A percentile compares a stretch with the other conserved stretches of the same genome.
These are phyloP conservation scores for Lepidium sativum DNA, from an alignment of 345 rosid species.

Conservation along the genomic window DNA sequence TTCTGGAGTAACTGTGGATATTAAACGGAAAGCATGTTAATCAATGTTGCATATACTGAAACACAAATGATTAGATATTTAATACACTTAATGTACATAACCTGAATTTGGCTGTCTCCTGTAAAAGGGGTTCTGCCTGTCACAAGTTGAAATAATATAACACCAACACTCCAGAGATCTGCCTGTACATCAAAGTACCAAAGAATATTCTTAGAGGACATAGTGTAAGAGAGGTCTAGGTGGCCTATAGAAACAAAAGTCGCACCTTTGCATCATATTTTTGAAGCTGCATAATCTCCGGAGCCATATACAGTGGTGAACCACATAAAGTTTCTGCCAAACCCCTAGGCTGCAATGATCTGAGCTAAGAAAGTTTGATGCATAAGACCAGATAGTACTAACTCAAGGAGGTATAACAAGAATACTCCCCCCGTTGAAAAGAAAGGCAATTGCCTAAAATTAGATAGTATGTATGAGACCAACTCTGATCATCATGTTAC, in stretches of 20 bases:
- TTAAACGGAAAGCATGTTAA: conserved; percentile 9
- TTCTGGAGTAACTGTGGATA: conserved; percentile 81
- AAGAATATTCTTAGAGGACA: conserved; percentile 34
- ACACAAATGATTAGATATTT: background rate
- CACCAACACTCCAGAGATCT: conserved; percentile 99
- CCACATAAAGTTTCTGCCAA: conserved; percentile 99
- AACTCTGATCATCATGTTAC: conserved; percentile 9
- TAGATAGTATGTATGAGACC: background rate
- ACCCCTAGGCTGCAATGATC: conserved; percentile 89
- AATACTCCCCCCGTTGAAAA: background rate
- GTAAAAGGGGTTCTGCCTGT: conserved; percentile 93
- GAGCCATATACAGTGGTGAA: conserved; percentile 99
- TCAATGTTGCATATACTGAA: background rate
- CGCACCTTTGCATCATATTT: conserved; percentile 97
- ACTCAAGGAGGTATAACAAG: too few relatives aligned
- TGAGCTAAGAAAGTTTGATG: conserved; percentile 31
- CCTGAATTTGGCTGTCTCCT: conserved; percentile 92
- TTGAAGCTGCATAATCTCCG: conserved; percentile 98
- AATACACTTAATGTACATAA: conserved; percentile 19
- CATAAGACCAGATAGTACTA: conserved; percentile 7
- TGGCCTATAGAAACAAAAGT: conserved; percentile 6
- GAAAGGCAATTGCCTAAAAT: conserved; percentile 2
- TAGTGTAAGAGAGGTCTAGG: conserved; percentile 4
- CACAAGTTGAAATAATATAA: conserved; percentile 91
- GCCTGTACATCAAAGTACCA: conserved; percentile 67